phyloP scores from a whole-genome alignment of 2,329 filamentous ascomycete species.

The Pyrenochaeta sp. region DNA sequence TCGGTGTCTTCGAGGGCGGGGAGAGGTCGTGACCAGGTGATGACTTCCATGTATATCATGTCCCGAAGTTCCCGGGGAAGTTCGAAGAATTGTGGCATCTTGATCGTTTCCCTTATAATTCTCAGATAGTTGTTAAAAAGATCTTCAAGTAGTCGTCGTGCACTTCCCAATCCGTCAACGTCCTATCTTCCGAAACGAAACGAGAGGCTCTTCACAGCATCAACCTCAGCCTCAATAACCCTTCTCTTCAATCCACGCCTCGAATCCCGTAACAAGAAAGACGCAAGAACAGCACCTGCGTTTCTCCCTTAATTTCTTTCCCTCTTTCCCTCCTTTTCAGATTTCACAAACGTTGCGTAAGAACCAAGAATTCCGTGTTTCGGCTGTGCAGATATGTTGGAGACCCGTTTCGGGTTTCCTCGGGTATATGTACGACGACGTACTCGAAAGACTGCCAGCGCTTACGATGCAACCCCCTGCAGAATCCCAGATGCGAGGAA shows the following conservation, averaged over 20 bases:
- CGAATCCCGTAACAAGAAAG: slow-evolving; percentile 1
- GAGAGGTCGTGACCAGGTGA: slow-evolving; percentile 29
- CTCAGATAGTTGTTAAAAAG: too few relatives aligned
- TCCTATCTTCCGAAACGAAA: too few relatives aligned
- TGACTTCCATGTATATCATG: slow-evolving; percentile 38
- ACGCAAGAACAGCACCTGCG: slow-evolving; percentile 2
- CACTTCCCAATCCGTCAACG: too few relatives aligned
- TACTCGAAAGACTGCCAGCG: too few relatives aligned
- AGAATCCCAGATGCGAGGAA: too few relatives aligned
- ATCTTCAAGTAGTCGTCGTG: too few relatives aligned
- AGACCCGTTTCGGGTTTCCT: slow-evolving; percentile 11
- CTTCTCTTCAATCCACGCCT: slow-evolving; percentile 2
- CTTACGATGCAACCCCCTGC: too few relatives aligned
- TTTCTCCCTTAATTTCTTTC: too few relatives aligned
- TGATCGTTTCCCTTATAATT: not conserved
- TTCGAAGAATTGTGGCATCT: slow-evolving; percentile 35
- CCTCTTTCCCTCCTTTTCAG: too few relatives aligned
- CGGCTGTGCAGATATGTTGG: slow-evolving; percentile 14
- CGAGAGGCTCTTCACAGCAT: not conserved
- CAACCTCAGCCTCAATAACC: not conserved
- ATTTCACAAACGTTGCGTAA: too few relatives aligned
- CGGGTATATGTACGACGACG: too few relatives aligned
- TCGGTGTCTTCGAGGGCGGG: slow-evolving; percentile 27
- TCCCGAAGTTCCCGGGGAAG: slow-evolving; percentile 45
- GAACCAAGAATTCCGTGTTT: slow-evolving; percentile 13